These are phyloP conservation scores for Acrodontium crateriforme DNA, from an alignment of 2,329 filamentous ascomycete species.

Conservation along the genomic window DNA sequence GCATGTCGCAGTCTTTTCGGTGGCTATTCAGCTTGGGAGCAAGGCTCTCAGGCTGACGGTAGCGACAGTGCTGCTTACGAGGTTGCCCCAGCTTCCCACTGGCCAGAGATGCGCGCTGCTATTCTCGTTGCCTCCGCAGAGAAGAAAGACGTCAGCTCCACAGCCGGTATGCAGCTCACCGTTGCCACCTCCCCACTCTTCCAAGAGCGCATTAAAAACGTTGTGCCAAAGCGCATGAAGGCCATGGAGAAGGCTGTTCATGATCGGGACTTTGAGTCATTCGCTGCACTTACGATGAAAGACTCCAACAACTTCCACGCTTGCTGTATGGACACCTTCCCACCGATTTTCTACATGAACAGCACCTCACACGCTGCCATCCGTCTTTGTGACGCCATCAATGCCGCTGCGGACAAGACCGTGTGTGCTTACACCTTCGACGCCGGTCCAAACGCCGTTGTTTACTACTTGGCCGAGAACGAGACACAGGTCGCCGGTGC, in stretches of 20 bases:
- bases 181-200: slow-evolving; percentile 86
- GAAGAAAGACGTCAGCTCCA: slow-evolving; percentile 91
- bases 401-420: slow-evolving; percentile 60
- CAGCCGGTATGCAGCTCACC: slow-evolving; percentile 92
- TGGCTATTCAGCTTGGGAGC: slow-evolving; percentile 90
- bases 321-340: slow-evolving; percentile 84
- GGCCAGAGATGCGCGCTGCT: slow-evolving; percentile 87
- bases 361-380: slow-evolving; percentile 82
- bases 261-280: slow-evolving; percentile 67
- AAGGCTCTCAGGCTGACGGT: slow-evolving; percentile 62
- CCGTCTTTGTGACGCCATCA: slow-evolving; percentile 77
- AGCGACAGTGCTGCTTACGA: slow-evolving; percentile 78
- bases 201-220: slow-evolving; percentile 53
- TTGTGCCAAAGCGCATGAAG: slow-evolving; percentile 73
- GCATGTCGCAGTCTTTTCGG: slow-evolving; percentile 89
- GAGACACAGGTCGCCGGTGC: slow-evolving; percentile 58
- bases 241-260: slow-evolving; percentile 72
- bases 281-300: slow-evolving; percentile 85
- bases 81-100: slow-evolving; percentile 77
- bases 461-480: slow-evolving; percentile 84
- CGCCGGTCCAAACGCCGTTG: slow-evolving; percentile 88
- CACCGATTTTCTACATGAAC: slow-evolving; percentile 98
- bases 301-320: slow-evolving; percentile 97
- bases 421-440: slow-evolving; percentile 96
- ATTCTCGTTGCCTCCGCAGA: slow-evolving; percentile 83